phyloP scores from a whole-genome alignment of 352 stramenopile species.

The Pythium rhizo-oryzae region DNA sequence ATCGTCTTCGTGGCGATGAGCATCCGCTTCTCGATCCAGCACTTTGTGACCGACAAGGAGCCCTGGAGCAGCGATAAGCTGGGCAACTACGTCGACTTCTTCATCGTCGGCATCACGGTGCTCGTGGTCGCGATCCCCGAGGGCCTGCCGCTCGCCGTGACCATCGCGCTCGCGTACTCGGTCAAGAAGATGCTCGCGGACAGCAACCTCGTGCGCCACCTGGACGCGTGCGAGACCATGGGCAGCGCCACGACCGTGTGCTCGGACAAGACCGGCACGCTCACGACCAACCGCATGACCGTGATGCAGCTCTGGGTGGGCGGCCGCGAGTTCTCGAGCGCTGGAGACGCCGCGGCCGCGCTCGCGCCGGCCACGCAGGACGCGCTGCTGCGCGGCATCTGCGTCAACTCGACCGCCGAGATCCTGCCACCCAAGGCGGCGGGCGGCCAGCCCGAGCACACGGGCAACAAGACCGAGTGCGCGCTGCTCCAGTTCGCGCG shows the following conservation, averaged over 20 bases:
- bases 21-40: constrained; percentile 68
- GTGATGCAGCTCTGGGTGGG: constrained; percentile 47
- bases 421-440: constrained; percentile 39
- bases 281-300: constrained; percentile 95
- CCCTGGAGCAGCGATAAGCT: background rate
- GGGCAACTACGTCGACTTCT: constrained; percentile 74
- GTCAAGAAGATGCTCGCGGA: constrained; percentile 92
- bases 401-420: constrained; percentile 61
- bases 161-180: constrained; percentile 96
- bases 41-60: constrained; percentile 32
- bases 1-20: constrained; percentile 83
- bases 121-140: constrained; percentile 98
- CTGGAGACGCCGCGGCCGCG: constrained; percentile 37
- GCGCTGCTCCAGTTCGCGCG: constrained; percentile 72
- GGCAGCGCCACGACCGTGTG: constrained; percentile 96
- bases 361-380: constrained; percentile 60
- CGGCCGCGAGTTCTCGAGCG: constrained; percentile 31
- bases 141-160: constrained; percentile 96
- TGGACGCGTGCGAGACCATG: constrained; percentile 93
- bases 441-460: constrained; percentile 68
- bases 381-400: constrained; percentile 47
- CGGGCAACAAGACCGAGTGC: constrained; percentile 84
- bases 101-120: constrained; percentile 88
- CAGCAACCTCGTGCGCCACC: constrained; percentile 89
- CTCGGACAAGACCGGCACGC: constrained; percentile 96